Percentiles rank a stretch among this genome's conserved stretches.
phyloP scores from a whole-genome alignment of 352 stramenopile genomes.

The Globisporangium recalcitrans region DNA sequence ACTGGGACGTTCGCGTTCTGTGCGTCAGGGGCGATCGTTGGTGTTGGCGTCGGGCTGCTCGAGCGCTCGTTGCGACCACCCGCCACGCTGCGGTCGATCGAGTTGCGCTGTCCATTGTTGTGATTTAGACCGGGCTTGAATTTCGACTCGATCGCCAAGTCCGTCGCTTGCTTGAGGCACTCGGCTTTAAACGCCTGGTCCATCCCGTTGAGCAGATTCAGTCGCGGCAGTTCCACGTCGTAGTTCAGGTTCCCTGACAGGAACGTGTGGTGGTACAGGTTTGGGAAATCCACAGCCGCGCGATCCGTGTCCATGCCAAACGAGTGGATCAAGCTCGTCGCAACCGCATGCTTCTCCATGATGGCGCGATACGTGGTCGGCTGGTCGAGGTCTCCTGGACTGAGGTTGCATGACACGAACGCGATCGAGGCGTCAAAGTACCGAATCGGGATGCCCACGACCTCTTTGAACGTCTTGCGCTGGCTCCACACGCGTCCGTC shows the following conservation, averaged over 20 bases:
- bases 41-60: constrained; percentile 1
- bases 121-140: constrained; percentile 34
- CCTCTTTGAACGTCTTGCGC: constrained; percentile 68
- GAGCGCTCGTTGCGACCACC: constrained; percentile 6
- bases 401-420: constrained; percentile 79
- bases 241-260: constrained; percentile 80
- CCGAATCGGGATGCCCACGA: constrained; percentile 72
- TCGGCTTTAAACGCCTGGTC: constrained; percentile 78
- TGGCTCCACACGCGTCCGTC: constrained; percentile 73
- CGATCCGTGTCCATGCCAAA: constrained; percentile 79
- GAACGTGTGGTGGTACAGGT: constrained; percentile 84
- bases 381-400: constrained; percentile 13
- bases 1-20: constrained; percentile 35
- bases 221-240: constrained; percentile 47
- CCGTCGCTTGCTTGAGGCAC: constrained; percentile 47
- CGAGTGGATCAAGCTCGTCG: constrained; percentile 65
- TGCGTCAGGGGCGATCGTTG: background rate
- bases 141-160: constrained; percentile 55
- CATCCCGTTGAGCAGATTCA: constrained; percentile 32
- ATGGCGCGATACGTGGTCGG: constrained; percentile 25
- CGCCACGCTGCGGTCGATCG: constrained; percentile 4
- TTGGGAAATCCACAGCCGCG: constrained; percentile 72
- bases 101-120: constrained; percentile 11
- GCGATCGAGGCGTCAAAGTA: constrained; percentile 85
- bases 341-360: constrained; percentile 46